These are phyloP conservation scores for Vachellia collinsii DNA, from an alignment of 306 rosid genomes.

Conservation along the genomic window DNA sequence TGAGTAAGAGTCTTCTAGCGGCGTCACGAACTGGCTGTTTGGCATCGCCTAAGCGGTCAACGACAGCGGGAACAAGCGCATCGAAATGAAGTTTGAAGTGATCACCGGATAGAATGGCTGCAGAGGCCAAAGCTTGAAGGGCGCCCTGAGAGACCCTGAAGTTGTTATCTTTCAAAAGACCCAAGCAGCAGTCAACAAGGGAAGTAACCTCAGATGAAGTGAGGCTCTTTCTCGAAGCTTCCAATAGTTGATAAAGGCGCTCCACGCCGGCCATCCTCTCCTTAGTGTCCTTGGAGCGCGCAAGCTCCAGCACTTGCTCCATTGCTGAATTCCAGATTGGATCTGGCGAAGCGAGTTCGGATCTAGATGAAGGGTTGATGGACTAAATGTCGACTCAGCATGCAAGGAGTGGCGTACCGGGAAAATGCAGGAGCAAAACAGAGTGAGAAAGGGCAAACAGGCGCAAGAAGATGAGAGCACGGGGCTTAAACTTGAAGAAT, in stretches of 20 bases:
- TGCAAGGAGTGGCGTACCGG: conserved; percentile 1
- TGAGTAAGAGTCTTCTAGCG: conserved; percentile 85
- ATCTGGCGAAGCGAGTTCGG: conserved; percentile 35
- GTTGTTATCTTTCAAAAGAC: conserved; percentile 94
- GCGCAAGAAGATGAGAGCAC: background rate
- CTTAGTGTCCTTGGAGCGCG: conserved; percentile 96
- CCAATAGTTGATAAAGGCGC: conserved; percentile 84
- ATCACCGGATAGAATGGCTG: conserved; percentile 92
- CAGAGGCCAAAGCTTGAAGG: conserved; percentile 93
- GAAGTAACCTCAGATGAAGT: conserved; percentile 76
- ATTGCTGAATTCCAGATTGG: conserved; percentile 45
- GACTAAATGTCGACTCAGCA: conserved; percentile 5
- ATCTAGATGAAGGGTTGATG: conserved; percentile 7
- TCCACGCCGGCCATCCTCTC: conserved; percentile 99
- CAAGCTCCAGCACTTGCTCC: conserved; percentile 96
- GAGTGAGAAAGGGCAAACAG: background rate
- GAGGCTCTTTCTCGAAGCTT: conserved; percentile 85
- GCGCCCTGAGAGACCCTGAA: conserved; percentile 95
- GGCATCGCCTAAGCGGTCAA: conserved; percentile 90
- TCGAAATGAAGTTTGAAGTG: conserved; percentile 92
- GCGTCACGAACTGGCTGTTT: conserved; percentile 98
- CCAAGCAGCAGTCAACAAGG: conserved; percentile 89
- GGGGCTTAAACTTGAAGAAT: conserved; percentile 4
- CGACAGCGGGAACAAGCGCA: conserved; percentile 92
- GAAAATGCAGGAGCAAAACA: background rate